Evolutionary conservation across 1,284 basidiomycete genomes (phyloP), one percentile per base, ranked within the genome.

Genomic region (Pisolithus thermaeus): DNA sequence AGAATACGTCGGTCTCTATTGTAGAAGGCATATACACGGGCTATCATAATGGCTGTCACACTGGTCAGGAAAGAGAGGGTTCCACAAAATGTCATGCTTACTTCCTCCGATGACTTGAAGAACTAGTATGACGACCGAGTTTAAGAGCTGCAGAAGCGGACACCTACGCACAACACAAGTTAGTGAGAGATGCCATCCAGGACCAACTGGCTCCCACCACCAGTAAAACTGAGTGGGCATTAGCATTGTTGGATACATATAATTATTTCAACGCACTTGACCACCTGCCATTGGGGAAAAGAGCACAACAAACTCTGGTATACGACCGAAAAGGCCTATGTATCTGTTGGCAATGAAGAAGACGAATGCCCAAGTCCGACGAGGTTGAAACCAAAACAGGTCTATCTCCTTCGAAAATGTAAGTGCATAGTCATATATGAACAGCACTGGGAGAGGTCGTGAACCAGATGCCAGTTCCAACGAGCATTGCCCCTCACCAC

Each of bases 301-400:
- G 43, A n/a, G 8, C 30, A 1, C 23, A 20, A 8, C 35, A 7
- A 16, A 35, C 7, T 16, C 40, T 5, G 40, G 40, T 4, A 50
- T 32, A 18, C 41, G 48, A 4, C 38, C 40, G 7, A 70, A 43
- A 23, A 74, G 40, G 6, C 65, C 54, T 2, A 65, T 40, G 42
- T 75, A 75, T 12, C 73, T 70, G 48, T 68, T 68, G 18, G 67
- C 25, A 46, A 69, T 70, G 57, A 73, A 75, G 7, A 71, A 54
- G 16, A 58, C 27, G 7, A 65, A 62, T 3, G 57, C 61, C 63
- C 67, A 69, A n/a, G 63, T 61, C 36, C 63, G 48, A 3, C 55
- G 47, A 39, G 56, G 47, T 1, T 56, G 49, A 7, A 47, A 52
- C 72, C 73, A 74, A 55, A 70, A 73, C 7, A 62, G 60, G 9